A percentile compares a stretch with the other conserved stretches of the same genome.
Conservation (phyloP, 1,284 basidiomycete species). For the Tremellales sp. region DNA sequence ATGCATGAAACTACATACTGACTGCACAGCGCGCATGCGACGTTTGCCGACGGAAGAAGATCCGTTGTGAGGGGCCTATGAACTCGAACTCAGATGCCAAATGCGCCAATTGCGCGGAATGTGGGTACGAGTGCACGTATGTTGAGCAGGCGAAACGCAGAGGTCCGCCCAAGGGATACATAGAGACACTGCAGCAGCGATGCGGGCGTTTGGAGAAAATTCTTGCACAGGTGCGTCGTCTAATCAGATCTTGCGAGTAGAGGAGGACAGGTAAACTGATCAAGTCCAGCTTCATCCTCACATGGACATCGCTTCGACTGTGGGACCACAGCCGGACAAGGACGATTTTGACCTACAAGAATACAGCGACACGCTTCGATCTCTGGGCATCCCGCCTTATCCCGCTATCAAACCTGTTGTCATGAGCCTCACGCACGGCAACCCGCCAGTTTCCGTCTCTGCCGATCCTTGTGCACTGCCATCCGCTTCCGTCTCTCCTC, state of each 20-base stretch:
- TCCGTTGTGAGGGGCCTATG: conserved; percentile 49
- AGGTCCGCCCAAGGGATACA: conserved; percentile 79
- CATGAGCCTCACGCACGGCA: not conserved
- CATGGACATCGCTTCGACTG: conserved; percentile 60
- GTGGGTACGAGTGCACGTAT: conserved; percentile 70
- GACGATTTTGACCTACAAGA: conserved; percentile 62
- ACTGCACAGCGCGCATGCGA: conserved; percentile 45
- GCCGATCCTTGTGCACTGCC: not conserved
- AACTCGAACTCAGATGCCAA: conserved; percentile 27
- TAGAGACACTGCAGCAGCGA: conserved; percentile 67
- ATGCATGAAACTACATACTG: not conserved
- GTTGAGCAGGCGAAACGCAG: conserved; percentile 71
- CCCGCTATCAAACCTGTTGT: conserved; percentile 31
- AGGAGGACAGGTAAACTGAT: too few species aligned
- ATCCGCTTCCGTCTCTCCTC: conserved; percentile 9
- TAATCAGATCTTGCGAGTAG: too few species aligned
- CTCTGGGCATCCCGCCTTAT: conserved; percentile 36
- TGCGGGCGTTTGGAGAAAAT: conserved; percentile 69
- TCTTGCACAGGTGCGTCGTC: conserved; percentile 54
- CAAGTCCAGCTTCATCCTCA: conserved; percentile 68
- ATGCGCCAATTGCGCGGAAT: conserved; percentile 74
- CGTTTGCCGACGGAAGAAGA: conserved; percentile 47
- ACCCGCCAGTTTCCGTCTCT: not conserved
- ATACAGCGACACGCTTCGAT: conserved; percentile 32
- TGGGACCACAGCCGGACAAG: conserved; percentile 65